Conservation (phyloP, 2,329 filamentous ascomycete species). For the Aspergillus neotritici region DNA sequence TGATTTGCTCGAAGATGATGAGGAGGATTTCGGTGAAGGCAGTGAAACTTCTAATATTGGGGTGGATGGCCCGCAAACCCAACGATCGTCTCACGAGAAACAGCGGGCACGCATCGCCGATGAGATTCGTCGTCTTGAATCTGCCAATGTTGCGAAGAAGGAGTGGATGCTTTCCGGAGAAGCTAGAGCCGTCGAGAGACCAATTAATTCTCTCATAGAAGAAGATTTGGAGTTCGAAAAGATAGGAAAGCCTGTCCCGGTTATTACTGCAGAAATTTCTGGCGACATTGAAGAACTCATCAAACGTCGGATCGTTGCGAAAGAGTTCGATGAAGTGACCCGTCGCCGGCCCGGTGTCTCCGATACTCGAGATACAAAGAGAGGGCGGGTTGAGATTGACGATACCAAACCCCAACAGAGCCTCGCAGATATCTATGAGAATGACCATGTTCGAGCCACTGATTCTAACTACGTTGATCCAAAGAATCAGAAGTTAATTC, state of each 20-base stretch:
- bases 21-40: constrained; percentile 50
- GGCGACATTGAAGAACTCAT: constrained; percentile 91
- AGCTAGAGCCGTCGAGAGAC: constrained; percentile 73
- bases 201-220: constrained; percentile 85
- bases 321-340: constrained; percentile 87
- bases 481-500: constrained; percentile 73
- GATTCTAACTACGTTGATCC: constrained; percentile 78
- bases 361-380: constrained; percentile 56
- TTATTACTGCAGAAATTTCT: constrained; percentile 85
- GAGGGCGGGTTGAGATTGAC: constrained; percentile 73
- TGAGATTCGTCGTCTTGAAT: constrained; percentile 87
- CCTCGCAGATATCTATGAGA: constrained; percentile 88
- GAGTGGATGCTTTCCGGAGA: constrained; percentile 89
- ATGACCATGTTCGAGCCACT: constrained; percentile 73
- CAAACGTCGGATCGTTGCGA: constrained; percentile 82
- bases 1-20: constrained; percentile 88
- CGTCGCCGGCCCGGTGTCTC: constrained; percentile 72
- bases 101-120: constrained; percentile 78
- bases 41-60: constrained; percentile 65
- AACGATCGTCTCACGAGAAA: constrained; percentile 72
- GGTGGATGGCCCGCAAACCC: constrained; percentile 34
- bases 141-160: constrained; percentile 80
- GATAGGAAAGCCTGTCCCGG: constrained; percentile 86
- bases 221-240: constrained; percentile 95
- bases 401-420: constrained; percentile 83